These are phyloP conservation scores for Medicago truncatula DNA, from an alignment of 306 rosid genomes.

Conservation along the genomic window DNA sequence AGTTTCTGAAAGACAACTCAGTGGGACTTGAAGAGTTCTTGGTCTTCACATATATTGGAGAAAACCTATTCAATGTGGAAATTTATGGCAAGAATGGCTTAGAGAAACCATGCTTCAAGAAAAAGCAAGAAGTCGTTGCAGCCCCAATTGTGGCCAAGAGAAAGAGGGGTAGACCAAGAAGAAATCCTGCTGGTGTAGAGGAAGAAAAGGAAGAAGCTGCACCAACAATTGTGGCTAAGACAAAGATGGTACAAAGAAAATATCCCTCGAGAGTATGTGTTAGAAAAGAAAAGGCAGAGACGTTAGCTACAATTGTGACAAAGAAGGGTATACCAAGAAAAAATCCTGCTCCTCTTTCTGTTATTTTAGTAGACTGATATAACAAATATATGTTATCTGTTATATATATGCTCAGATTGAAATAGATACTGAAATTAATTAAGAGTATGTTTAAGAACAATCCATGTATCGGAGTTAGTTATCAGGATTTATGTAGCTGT, in stretches of 20 bases:
- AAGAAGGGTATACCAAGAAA: neutral
- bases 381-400: neutral
- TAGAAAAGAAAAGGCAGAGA: neutral
- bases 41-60: slow-evolving; percentile 35
- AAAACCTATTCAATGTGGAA: slow-evolving; percentile 24
- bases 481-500: neutral
- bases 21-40: slow-evolving; percentile 17
- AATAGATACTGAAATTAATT: neutral
- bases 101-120: slow-evolving; percentile 10
- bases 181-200: neutral
- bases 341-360: neutral
- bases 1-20: slow-evolving; percentile 31
- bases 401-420: slow-evolving; percentile 1
- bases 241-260: neutral
- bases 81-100: slow-evolving; percentile 35
- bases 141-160: neutral
- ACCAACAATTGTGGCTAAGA: neutral
- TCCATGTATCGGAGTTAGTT: neutral
- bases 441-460: neutral
- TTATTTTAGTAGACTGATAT: neutral
- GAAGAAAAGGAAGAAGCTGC: neutral
- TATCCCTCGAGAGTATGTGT: neutral
- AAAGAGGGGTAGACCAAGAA: slow-evolving; percentile 3
- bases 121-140: neutral
- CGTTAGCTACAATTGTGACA: neutral